Percentiles rank a stretch among this genome's conserved stretches.
phyloP scores from a whole-genome alignment of 495 filamentous ascomycete species.

The Hapsidospora chrysogenum region DNA sequence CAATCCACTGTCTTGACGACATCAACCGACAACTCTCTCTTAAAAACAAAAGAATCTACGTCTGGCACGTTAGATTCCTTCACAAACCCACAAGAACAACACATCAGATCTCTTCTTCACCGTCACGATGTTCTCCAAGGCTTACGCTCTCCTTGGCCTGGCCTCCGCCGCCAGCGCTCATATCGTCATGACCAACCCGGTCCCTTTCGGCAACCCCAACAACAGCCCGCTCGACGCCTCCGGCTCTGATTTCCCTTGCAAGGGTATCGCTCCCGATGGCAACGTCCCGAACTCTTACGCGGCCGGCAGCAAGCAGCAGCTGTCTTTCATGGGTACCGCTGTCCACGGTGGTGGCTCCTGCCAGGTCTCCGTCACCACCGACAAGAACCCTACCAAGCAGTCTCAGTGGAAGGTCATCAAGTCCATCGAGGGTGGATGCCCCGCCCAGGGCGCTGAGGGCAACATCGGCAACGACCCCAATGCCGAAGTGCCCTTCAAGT shows the following conservation, averaged over 20 bases:
- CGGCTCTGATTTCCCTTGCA: constrained; percentile 69
- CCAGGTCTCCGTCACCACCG: constrained; percentile 70
- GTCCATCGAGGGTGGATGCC: constrained; percentile 70
- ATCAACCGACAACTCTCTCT: not conserved
- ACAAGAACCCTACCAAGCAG: constrained; percentile 36
- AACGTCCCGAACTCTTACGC: constrained; percentile 28
- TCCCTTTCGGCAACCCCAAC: constrained; percentile 38
- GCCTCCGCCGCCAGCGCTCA: constrained; percentile 42
- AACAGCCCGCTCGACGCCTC: constrained; percentile 35
- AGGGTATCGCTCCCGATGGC: constrained; percentile 29
- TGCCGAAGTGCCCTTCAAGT: constrained; percentile 16
- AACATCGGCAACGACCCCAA: constrained; percentile 19
- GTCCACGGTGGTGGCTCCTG: constrained; percentile 78
- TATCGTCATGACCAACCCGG: constrained; percentile 52
- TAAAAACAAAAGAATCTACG: not conserved
- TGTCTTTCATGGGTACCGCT: constrained; percentile 43
- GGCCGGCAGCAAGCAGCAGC: constrained; percentile 32
- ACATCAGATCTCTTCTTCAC: constrained; percentile 14
- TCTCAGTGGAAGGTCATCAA: constrained; percentile 64
- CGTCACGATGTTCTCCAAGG: constrained; percentile 25
- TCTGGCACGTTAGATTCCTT: not conserved
- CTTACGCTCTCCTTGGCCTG: constrained; percentile 18
- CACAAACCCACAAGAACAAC: constrained; percentile 2
- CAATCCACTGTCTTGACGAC: constrained; percentile 3
- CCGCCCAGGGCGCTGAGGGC: constrained; percentile 28